These are phyloP conservation scores for Allium fistulosum DNA, from an alignment of 106 monocot species.

Conservation along the genomic window DNA sequence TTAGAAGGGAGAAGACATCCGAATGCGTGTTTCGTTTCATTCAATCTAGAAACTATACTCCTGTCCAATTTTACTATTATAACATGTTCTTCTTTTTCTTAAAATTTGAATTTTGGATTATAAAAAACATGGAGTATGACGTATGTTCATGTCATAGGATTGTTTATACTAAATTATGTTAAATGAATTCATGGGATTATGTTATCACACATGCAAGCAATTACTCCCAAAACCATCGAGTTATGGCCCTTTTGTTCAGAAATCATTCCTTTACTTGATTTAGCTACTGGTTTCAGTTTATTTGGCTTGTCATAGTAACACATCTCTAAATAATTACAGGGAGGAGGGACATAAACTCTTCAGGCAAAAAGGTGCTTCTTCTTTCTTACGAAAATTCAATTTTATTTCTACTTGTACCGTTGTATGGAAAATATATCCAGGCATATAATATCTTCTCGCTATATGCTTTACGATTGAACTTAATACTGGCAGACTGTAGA, in stretches of 20 bases:
- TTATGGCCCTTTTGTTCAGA: no score
- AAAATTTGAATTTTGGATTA: no score
- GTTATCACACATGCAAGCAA: neutral
- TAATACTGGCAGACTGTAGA: constrained; percentile 7
- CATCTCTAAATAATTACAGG: constrained; percentile 10
- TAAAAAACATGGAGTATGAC: neutral
- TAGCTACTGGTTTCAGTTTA: neutral
- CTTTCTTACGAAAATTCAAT: neutral
- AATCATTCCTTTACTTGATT: no score
- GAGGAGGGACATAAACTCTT: constrained; percentile 13
- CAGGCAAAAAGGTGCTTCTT: constrained; percentile 24
- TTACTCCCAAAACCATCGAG: neutral
- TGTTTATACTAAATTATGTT: neutral
- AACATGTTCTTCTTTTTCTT: no score
- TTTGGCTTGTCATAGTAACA: neutral
- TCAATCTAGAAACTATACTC: no score
- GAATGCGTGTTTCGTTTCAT: no score
- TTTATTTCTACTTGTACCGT: neutral
- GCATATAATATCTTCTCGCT: neutral
- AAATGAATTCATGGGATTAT: neutral
- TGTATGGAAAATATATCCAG: neutral
- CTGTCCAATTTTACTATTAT: no score
- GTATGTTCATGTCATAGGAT: neutral
- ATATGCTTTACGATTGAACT: neutral
- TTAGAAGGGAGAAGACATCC: no score